Evolutionary conservation across 2,329 filamentous ascomycete genomes (phyloP).

Genomic region (Fusarium tanahbumbuense): DNA sequence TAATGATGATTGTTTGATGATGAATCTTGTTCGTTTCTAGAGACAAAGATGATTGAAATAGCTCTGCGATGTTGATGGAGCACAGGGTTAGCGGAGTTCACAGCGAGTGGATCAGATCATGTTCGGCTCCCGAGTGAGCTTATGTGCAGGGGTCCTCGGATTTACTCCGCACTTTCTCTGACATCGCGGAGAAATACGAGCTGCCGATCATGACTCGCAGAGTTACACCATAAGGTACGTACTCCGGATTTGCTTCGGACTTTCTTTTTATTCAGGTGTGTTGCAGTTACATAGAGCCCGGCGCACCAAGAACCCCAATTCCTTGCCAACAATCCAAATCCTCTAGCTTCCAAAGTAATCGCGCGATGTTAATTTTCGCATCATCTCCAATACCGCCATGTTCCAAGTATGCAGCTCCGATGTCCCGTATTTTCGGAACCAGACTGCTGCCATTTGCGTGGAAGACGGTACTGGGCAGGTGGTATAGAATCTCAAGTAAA

Average conservation of each 20-base stretch:
- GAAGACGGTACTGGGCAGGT: constrained; percentile 49
- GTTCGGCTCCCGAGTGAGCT: fast-evolving
- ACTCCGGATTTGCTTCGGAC: background rate
- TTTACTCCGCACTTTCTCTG: constrained; percentile 21
- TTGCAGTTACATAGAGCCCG: background rate
- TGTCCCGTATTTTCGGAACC: constrained; percentile 54
- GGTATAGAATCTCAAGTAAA: constrained; percentile 51
- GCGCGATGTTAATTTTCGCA: constrained; percentile 44
- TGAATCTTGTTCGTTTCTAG: background rate
- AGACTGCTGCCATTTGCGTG: constrained; percentile 51
- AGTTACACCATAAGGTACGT: fast-evolving
- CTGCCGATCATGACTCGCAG: background rate
- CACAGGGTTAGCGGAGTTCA: background rate
- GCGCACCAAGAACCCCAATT: constrained; percentile 22
- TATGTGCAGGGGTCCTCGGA: constrained; percentile 17
- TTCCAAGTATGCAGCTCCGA: constrained; percentile 51
- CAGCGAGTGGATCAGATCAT: background rate
- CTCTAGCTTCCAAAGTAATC: constrained; percentile 47
- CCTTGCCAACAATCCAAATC: constrained; percentile 51
- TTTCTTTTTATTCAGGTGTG: background rate
- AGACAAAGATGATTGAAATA: constrained; percentile 21
- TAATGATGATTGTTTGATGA: background rate
- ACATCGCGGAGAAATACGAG: background rate
- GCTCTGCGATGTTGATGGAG: background rate
- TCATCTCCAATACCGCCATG: constrained; percentile 28